A percentile compares a stretch with the other conserved stretches of the same genome.
These are phyloP conservation scores for Elongisporangium undulatum DNA, from an alignment of 352 stramenopile species.

Conservation along the genomic window DNA sequence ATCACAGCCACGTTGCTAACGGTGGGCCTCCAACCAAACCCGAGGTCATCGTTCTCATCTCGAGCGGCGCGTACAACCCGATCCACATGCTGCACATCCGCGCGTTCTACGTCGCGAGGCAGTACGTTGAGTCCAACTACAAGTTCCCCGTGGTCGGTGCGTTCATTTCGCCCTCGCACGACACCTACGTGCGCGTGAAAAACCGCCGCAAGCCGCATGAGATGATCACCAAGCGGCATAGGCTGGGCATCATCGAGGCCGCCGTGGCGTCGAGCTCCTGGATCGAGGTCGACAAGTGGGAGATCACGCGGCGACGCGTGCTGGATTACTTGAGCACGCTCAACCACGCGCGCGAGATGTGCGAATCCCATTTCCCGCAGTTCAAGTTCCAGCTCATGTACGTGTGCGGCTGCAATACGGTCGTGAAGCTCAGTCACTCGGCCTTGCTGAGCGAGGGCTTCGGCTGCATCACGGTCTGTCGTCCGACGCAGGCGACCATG, in stretches of 20 bases:
- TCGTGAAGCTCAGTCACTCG: slow-evolving; percentile 74
- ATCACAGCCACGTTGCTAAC: neutral
- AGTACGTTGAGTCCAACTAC: slow-evolving; percentile 78
- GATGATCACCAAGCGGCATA: slow-evolving; percentile 74
- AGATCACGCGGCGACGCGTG: slow-evolving; percentile 68
- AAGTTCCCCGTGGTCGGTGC: slow-evolving; percentile 71
- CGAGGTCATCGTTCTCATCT: slow-evolving; percentile 71
- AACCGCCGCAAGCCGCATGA: slow-evolving; percentile 64
- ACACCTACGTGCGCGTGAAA: slow-evolving; percentile 71
- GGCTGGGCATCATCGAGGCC: slow-evolving; percentile 56
- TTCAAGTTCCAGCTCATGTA: slow-evolving; percentile 75
- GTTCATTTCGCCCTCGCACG: slow-evolving; percentile 74
- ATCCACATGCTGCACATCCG: slow-evolving; percentile 78
- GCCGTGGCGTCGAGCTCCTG: slow-evolving; percentile 64
- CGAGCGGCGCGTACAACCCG: slow-evolving; percentile 72
- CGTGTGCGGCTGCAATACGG: slow-evolving; percentile 73
- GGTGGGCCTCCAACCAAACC: slow-evolving; percentile 9
- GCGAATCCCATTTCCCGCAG: slow-evolving; percentile 50
- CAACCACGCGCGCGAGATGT: slow-evolving; percentile 71
- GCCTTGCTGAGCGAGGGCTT: slow-evolving; percentile 63
- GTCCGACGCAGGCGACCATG: slow-evolving; percentile 63
- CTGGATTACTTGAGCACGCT: slow-evolving; percentile 76
- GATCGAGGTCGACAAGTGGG: slow-evolving; percentile 85
- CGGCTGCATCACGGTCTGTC: slow-evolving; percentile 61
- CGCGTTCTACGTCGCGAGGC: slow-evolving; percentile 68